A percentile compares a stretch with the other conserved stretches of the same genome.
Evolutionary conservation across 1,139 yeast species (phyloP).

Genomic region (Taphrina populina): DNA sequence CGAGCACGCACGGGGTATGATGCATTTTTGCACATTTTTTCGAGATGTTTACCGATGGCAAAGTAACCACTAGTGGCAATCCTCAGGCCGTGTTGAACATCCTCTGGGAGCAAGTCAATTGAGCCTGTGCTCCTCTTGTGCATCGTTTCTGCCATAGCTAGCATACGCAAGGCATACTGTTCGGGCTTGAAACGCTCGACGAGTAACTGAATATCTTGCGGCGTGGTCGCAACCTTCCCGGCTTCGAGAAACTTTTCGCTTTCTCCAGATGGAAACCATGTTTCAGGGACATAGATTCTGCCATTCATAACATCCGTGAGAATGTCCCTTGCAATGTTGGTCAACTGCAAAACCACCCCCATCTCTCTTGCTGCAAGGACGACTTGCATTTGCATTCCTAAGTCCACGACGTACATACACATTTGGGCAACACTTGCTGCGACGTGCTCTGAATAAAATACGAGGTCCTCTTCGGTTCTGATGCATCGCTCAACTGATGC

Average conservation of each 20-base stretch:
- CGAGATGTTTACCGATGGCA: slow-evolving; percentile 28
- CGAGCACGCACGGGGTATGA: slow-evolving; percentile 27
- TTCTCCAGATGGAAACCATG: slow-evolving; percentile 12
- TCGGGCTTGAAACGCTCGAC: slow-evolving; percentile 2
- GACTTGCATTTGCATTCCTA: slow-evolving; percentile 1
- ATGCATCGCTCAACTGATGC: slow-evolving; percentile 6
- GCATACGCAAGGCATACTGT: slow-evolving; percentile 9
- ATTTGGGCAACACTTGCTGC: slow-evolving; percentile 33
- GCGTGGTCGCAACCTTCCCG: neutral
- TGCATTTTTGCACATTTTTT: neutral
- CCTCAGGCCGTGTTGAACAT: slow-evolving; percentile 16
- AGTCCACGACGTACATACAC: slow-evolving; percentile 23
- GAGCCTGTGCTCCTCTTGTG: slow-evolving; percentile 21
- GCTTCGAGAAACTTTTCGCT: slow-evolving; percentile 13
- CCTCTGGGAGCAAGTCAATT: slow-evolving; percentile 18
- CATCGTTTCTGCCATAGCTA: slow-evolving; percentile 16
- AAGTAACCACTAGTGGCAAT: slow-evolving; percentile 30
- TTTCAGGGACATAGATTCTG: slow-evolving; percentile 16
- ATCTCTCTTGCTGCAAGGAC: slow-evolving; percentile 19
- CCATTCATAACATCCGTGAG: slow-evolving; percentile 30
- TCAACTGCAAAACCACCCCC: slow-evolving; percentile 32
- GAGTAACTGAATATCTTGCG: neutral
- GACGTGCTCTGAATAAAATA: slow-evolving; percentile 16
- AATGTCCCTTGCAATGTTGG: slow-evolving; percentile 29
- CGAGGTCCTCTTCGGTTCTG: slow-evolving; percentile 10